Conservation (phyloP, 2,329 filamentous ascomycete species). For the Fusarium verrucosum region DNA sequence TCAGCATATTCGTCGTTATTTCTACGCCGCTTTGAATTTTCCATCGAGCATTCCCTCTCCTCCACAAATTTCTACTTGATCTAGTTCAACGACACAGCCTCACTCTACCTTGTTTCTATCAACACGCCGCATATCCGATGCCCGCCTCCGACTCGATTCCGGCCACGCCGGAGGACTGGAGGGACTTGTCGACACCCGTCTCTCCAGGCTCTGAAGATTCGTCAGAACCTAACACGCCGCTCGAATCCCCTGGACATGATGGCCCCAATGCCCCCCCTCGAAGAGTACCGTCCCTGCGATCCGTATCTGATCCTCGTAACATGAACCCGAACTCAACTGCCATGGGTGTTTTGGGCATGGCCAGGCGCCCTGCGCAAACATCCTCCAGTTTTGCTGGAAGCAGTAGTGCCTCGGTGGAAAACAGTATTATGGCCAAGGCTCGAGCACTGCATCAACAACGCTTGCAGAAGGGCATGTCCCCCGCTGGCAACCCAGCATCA, state of each 20-base stretch:
- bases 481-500: slow-evolving; percentile 45
- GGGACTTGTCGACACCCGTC: slow-evolving; percentile 50
- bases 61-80: background rate
- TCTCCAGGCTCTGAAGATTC: slow-evolving; percentile 58
- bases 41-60: background rate
- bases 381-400: slow-evolving; percentile 50
- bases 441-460: slow-evolving; percentile 58
- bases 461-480: slow-evolving; percentile 55
- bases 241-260: slow-evolving; percentile 53
- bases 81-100: background rate
- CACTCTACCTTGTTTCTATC: background rate
- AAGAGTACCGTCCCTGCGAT: slow-evolving; percentile 67
- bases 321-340: slow-evolving; percentile 89
- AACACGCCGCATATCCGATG: slow-evolving; percentile 29
- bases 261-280: slow-evolving; percentile 53
- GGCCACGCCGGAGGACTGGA: slow-evolving; percentile 59
- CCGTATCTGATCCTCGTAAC: slow-evolving; percentile 66
- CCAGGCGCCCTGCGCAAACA: slow-evolving; percentile 61
- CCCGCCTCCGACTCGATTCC: slow-evolving; percentile 52
- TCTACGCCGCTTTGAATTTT: slow-evolving; percentile 23
- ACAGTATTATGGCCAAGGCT: slow-evolving; percentile 59
- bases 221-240: slow-evolving; percentile 60
- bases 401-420: slow-evolving; percentile 48
- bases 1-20: slow-evolving; percentile 32
- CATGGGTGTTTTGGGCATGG: slow-evolving; percentile 76